These are phyloP conservation scores for Euphorbia neoarborescens DNA, from an alignment of 441 rosid genomes.

Conservation along the genomic window DNA sequence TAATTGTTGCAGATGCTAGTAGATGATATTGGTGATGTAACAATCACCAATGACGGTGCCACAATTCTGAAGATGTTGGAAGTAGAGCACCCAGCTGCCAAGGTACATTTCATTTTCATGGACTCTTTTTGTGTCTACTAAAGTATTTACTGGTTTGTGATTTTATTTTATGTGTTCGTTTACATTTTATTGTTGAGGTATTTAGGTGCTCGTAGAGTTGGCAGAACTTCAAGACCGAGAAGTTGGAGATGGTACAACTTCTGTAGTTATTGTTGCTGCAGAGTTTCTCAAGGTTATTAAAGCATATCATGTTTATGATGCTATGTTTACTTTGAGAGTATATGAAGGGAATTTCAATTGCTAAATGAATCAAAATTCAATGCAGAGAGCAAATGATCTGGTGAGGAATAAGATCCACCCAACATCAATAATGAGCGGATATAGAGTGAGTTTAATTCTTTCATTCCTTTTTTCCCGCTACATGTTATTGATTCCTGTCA, in stretches of 20 bases:
- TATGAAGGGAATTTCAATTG: slow-evolving; percentile 9
- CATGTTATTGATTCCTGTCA: neutral
- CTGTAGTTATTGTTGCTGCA: slow-evolving; percentile 92
- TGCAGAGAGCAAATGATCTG: slow-evolving; percentile 86
- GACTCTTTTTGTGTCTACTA: neutral
- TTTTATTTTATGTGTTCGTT: neutral
- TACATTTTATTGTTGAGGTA: neutral
- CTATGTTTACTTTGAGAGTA: neutral
- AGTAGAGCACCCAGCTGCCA: slow-evolving; percentile 96
- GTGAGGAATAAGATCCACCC: slow-evolving; percentile 98
- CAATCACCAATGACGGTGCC: slow-evolving; percentile 91
- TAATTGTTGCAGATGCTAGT: slow-evolving; percentile 62
- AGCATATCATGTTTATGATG: neutral
- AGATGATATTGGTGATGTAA: slow-evolving; percentile 93
- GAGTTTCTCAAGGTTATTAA: slow-evolving; percentile 76
- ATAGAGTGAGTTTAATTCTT: slow-evolving; percentile 45
- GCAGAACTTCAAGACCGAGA: slow-evolving; percentile 97
- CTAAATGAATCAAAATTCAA: slow-evolving; percentile 15
- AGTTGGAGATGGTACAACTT: slow-evolving; percentile 97
- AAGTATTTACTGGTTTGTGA: neutral
- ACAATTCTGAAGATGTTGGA: slow-evolving; percentile 90
- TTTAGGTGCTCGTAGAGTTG: slow-evolving; percentile 84
- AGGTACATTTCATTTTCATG: slow-evolving; percentile 37
- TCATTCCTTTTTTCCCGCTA: slow-evolving; percentile 7
- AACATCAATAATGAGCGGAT: slow-evolving; percentile 92